Percentiles rank a stretch among this genome's conserved stretches.
Evolutionary conservation across 257 asterid species (phyloP).

Genomic region (Petunia axillaris): DNA sequence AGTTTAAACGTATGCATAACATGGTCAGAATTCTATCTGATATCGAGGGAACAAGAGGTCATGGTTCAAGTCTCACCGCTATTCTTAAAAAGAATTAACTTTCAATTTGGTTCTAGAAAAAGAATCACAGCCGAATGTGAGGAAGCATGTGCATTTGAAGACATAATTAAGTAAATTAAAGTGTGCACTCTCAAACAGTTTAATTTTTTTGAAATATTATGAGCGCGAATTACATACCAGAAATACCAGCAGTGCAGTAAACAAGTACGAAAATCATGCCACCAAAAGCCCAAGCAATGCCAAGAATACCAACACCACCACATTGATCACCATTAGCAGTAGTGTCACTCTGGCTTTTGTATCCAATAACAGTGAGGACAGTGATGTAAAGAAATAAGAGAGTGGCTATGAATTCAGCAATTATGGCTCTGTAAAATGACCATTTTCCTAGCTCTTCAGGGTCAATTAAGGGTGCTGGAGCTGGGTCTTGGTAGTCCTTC

Average conservation of each 20-base stretch:
- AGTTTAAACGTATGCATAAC: too few relatives aligned
- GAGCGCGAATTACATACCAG: constrained; percentile 37
- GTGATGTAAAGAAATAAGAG: constrained; percentile 63
- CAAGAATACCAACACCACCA: constrained; percentile 80
- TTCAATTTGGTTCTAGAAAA: too few relatives aligned
- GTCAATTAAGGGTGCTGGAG: constrained; percentile 62
- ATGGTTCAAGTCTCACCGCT: too few relatives aligned
- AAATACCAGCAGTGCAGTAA: constrained; percentile 82
- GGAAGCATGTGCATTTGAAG: too few relatives aligned
- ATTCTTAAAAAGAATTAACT: too few relatives aligned
- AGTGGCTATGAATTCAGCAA: constrained; percentile 74
- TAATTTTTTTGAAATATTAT: too few relatives aligned
- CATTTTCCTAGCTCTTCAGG: constrained; percentile 58
- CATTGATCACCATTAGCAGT: constrained; percentile 42
- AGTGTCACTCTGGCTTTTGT: constrained; percentile 58
- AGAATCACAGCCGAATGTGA: too few relatives aligned
- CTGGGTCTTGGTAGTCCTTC: constrained; percentile 79
- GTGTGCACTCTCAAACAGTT: too few relatives aligned
- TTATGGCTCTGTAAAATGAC: constrained; percentile 70
- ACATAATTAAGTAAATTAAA: too few relatives aligned
- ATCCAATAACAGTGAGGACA: constrained; percentile 68
- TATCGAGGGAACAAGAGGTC: background rate
- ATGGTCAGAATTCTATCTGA: too few relatives aligned
- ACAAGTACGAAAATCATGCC: constrained; percentile 81
- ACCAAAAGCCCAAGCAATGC: constrained; percentile 87